Evolutionary conservation across 768 basidiomycete genomes (phyloP), one percentile per base, ranked within the genome.

Genomic region (Floccularia luteovirens): DNA sequence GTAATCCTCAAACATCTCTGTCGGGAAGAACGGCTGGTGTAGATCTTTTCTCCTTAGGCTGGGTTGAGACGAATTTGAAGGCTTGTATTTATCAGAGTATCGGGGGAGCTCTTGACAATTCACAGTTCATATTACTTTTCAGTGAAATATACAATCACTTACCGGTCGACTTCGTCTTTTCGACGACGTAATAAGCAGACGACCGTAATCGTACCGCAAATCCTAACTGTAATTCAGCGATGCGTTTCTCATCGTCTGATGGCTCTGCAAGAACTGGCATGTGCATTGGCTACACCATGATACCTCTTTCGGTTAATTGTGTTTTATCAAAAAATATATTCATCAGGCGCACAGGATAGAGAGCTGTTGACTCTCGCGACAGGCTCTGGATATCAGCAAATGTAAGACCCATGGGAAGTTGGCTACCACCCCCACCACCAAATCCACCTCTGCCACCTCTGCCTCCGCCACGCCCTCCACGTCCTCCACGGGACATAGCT

Each of bases 21-120:
- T 55, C 4, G 89, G 89, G 49, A 91, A 91, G 64, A 87, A 90
- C 0, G 82, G 73, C 40, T 73, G 70, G 44, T 89, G 75, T 3
- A 91, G 62, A 20, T 86, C 79, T 47, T 72, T 77, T 36, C 77
- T 70, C 54, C 80, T 83, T 43, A 91, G 66, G 27, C 72, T 64
- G 8, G 87, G 84, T 42, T 79, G 79, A 1, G 72, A 69, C 5
- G 69, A 52, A 4, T 65, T 56, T 5, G 77, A 78, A 2, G 80
- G 76, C 5, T 80, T 72, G 56, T 90, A 89, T 59, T 85, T 87
- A 60, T 91, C 89, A 13, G 86, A 88, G 55, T 89, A 91, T 21
- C 84, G 77, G 31, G 82, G 77, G 3, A 90, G 61, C 31, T 88
- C 89, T 86, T 48, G 19, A 45, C 14, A 14, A 32, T 34, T 42